Evolutionary conservation across 352 stramenopile genomes (phyloP).

Genomic region (Phytophthora vignae): DNA sequence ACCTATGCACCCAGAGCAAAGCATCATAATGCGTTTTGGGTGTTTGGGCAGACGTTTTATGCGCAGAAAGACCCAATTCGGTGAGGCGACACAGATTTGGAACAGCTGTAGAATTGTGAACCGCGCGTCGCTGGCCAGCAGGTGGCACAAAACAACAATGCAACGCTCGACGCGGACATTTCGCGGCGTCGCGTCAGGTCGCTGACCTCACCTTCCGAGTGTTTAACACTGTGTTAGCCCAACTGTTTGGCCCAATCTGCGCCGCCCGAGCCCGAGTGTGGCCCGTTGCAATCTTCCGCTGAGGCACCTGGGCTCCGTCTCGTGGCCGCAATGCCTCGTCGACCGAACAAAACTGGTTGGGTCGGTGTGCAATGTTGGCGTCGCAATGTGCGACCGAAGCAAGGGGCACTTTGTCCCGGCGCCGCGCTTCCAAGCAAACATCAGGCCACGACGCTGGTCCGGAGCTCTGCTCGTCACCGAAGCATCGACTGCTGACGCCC

Average conservation of each 20-base stretch:
- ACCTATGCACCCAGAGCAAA: not conserved
- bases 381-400: slow-evolving; percentile 8
- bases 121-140: slow-evolving; percentile 7
- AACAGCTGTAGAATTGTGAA: slow-evolving; percentile 1
- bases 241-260: slow-evolving; percentile 19
- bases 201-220: slow-evolving; percentile 6
- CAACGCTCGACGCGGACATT: slow-evolving; percentile 11
- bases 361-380: slow-evolving; percentile 8
- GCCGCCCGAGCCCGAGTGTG: slow-evolving; percentile 6
- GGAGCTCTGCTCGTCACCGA: slow-evolving; percentile 2
- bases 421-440: slow-evolving; percentile 12
- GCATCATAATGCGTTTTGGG: not conserved
- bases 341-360: slow-evolving; percentile 25
- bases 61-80: not conserved
- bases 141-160: slow-evolving; percentile 24
- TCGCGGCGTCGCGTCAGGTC: slow-evolving; percentile 5
- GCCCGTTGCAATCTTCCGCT: slow-evolving; percentile 23
- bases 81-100: slow-evolving; percentile 2
- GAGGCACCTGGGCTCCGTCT: slow-evolving; percentile 24
- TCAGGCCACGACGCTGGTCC: slow-evolving; percentile 18
- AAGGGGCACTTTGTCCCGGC: slow-evolving; percentile 23
- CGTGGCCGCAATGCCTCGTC: slow-evolving; percentile 19
- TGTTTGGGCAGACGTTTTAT: not conserved
- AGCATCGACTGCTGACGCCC: not conserved
- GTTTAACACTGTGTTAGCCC: too few species aligned